These are phyloP conservation scores for Nephelium lappaceum DNA, from an alignment of 345 rosid genomes.

Conservation along the genomic window DNA sequence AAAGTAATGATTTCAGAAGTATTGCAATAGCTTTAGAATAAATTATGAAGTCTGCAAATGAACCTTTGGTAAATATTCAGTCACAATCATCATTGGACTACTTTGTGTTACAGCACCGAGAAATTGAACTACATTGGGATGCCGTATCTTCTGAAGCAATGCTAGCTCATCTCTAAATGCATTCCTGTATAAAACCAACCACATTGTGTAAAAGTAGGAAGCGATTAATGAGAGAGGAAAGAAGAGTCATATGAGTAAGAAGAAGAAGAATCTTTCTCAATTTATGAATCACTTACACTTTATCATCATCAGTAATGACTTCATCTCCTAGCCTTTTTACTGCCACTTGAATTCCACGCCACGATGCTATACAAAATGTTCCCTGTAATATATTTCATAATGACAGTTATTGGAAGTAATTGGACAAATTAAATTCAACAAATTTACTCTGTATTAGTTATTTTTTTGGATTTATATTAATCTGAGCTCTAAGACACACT, in stretches of 20 bases:
- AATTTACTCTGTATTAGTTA: neutral
- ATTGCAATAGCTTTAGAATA: neutral
- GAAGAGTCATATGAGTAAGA: neutral
- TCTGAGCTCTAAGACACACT: neutral
- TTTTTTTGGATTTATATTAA: neutral
- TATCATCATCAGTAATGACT: constrained; percentile 67
- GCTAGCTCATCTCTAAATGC: constrained; percentile 92
- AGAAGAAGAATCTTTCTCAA: constrained; percentile 1
- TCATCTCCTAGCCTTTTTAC: constrained; percentile 84
- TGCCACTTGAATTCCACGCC: constrained; percentile 98
- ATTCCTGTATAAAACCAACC: constrained; percentile 48
- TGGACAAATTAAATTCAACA: neutral
- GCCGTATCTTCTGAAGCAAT: constrained; percentile 87
- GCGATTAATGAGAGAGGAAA: neutral
- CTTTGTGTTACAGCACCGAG: constrained; percentile 96
- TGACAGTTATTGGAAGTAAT: neutral
- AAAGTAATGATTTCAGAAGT: neutral
- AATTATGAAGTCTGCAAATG: constrained; percentile 12
- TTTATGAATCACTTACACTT: constrained; percentile 64
- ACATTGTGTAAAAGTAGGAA: constrained; percentile 6
- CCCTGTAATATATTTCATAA: constrained; percentile 54
- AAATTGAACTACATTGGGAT: constrained; percentile 96
- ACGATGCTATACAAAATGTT: constrained; percentile 71
- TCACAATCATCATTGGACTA: constrained; percentile 98
- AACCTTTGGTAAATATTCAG: constrained; percentile 89